phyloP scores from a whole-genome alignment of 768 basidiomycete genomes.

The Xerocomus brunneocitrinus region DNA sequence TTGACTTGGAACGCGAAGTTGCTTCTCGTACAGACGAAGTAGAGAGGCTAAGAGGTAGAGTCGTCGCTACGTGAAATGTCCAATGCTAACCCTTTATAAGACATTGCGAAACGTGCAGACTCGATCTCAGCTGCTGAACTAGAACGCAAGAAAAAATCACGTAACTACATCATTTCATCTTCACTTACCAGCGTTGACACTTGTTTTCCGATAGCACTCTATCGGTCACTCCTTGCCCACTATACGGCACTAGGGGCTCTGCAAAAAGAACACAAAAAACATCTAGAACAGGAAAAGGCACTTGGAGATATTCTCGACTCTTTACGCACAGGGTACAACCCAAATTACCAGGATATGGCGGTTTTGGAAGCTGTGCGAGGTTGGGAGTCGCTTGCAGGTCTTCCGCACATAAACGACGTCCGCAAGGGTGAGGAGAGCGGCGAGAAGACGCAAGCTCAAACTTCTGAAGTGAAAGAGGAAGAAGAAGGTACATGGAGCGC shows the following conservation, averaged over 20 bases:
- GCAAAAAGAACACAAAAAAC: constrained; percentile 63
- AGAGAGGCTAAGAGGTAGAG: constrained; percentile 62
- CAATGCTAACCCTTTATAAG: constrained; percentile 35
- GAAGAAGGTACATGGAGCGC: constrained; percentile 58
- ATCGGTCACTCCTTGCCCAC: constrained; percentile 67
- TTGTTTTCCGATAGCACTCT: constrained; percentile 59
- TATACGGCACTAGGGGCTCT: constrained; percentile 73
- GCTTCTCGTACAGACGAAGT: constrained; percentile 64
- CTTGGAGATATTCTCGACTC: constrained; percentile 81
- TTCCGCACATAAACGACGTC: constrained; percentile 70
- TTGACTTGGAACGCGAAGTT: constrained; percentile 55
- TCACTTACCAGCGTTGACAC: background rate
- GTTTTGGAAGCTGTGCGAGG: constrained; percentile 95
- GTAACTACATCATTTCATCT: constrained; percentile 41
- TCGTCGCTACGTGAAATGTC: background rate
- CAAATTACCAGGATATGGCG: constrained; percentile 99
- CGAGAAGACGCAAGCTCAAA: constrained; percentile 27
- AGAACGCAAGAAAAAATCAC: constrained; percentile 81
- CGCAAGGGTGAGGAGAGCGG: constrained; percentile 43
- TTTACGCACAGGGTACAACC: constrained; percentile 86
- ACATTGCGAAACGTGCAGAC: constrained; percentile 74
- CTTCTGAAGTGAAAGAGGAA: constrained; percentile 34
- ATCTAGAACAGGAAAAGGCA: constrained; percentile 68
- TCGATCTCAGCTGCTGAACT: constrained; percentile 74
- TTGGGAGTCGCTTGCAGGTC: constrained; percentile 72